phyloP scores from a whole-genome alignment of 106 monocot genomes.

The Dendrobium chrysotoxum region DNA sequence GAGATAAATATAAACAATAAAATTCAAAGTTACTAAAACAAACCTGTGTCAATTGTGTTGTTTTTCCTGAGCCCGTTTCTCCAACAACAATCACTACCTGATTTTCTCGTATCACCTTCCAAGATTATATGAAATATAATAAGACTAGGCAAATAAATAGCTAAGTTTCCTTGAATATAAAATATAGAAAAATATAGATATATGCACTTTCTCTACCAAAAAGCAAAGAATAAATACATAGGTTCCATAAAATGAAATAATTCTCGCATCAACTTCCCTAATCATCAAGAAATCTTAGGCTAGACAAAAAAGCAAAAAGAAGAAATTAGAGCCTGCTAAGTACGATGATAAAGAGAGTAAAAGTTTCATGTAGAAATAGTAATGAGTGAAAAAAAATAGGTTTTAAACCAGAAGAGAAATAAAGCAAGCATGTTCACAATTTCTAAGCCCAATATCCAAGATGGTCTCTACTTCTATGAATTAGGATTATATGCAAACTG shows the following conservation, averaged over 20 bases:
- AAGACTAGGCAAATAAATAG: not conserved
- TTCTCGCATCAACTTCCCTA: not conserved
- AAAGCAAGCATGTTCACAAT: not conserved
- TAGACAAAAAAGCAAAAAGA: not conserved
- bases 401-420: not conserved
- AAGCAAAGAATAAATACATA: not conserved
- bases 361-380: not conserved
- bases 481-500: not conserved
- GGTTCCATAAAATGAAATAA: not conserved
- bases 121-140: conserved; percentile 3
- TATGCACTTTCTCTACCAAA: not conserved
- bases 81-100: conserved; percentile 92
- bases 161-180: not conserved
- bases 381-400: not conserved
- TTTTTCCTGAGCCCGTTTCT: conserved; percentile 97
- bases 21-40: not conserved
- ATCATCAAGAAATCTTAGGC: not conserved
- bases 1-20: not conserved
- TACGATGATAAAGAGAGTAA: not conserved
- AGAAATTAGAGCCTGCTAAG: not conserved
- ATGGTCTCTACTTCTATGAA: not conserved
- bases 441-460: not conserved
- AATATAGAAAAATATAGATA: not conserved
- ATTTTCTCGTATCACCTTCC: conserved; percentile 87
- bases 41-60: conserved; percentile 88